Conservation (phyloP, 768 basidiomycete species). For the Xerocomus spinulosus region DNA sequence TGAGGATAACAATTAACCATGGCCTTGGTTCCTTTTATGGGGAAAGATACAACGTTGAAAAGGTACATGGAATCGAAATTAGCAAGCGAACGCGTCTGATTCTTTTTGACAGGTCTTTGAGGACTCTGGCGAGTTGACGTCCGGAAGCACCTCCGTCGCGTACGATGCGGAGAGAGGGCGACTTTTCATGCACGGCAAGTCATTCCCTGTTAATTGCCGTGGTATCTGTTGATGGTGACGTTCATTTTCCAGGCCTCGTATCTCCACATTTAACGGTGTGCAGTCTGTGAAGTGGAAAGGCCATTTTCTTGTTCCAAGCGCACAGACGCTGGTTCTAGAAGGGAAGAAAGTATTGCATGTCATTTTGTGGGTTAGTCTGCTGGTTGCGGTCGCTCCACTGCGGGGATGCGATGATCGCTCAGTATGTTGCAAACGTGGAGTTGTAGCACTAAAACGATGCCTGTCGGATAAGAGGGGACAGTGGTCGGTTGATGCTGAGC, state of each 20-base stretch:
- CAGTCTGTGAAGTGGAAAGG: constrained; percentile 15
- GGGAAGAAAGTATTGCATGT: too few species aligned
- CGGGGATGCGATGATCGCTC: too few species aligned
- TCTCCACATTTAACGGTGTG: constrained; percentile 35
- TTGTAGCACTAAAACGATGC: too few species aligned
- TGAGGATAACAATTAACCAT: constrained; percentile 51
- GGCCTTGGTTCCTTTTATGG: constrained; percentile 51
- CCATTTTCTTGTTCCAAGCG: not conserved
- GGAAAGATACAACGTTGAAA: constrained; percentile 55
- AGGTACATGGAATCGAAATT: constrained; percentile 34
- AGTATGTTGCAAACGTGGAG: too few species aligned
- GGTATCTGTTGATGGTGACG: constrained; percentile 1
- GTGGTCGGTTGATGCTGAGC: not conserved
- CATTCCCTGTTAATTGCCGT: constrained; percentile 1
- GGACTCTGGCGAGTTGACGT: constrained; percentile 56
- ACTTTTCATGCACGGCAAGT: constrained; percentile 58
- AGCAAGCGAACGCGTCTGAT: not conserved
- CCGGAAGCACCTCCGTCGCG: constrained; percentile 52
- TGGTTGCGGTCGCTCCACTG: too few species aligned
- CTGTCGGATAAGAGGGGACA: too few species aligned
- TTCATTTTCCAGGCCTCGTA: constrained; percentile 25
- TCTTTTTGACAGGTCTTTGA: constrained; percentile 50
- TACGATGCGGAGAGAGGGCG: constrained; percentile 47
- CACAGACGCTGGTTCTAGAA: too few species aligned
- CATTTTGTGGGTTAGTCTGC: too few species aligned